Evolutionary conservation across 768 basidiomycete species (phyloP).

Genomic region (Boletus subcaerulescens): DNA sequence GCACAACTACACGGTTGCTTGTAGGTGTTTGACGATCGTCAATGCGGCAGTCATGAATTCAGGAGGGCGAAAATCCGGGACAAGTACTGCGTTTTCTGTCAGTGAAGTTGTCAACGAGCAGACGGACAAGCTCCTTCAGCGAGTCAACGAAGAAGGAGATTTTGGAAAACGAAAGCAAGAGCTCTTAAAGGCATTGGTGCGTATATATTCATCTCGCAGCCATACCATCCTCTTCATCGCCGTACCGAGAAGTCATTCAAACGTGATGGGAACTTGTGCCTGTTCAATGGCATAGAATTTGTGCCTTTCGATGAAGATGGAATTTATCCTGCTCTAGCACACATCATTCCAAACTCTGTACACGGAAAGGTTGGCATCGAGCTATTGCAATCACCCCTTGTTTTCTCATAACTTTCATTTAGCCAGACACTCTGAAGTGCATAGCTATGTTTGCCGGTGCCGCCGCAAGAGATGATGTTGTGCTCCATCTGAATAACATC

Average conservation of each 20-base stretch:
- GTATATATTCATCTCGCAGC: neutral
- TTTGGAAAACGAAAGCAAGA: neutral
- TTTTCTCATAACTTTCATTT: neutral
- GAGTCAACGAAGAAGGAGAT: neutral
- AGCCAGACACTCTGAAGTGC: neutral
- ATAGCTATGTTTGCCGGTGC: slow-evolving; percentile 3
- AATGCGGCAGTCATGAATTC: neutral
- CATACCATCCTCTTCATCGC: neutral
- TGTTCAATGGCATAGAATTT: neutral
- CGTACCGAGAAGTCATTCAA: neutral
- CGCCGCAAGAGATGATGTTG: neutral
- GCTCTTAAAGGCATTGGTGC: slow-evolving; percentile 2
- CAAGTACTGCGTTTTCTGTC: neutral
- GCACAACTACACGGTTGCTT: neutral
- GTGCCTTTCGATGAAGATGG: neutral
- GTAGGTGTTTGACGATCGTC: neutral
- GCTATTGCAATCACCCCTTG: neutral
- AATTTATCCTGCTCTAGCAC: neutral
- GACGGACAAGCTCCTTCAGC: slow-evolving; percentile 1
- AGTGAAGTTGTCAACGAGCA: neutral
- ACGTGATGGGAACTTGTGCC: neutral
- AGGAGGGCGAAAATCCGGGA: neutral
- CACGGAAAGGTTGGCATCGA: neutral
- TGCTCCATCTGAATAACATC: neutral
- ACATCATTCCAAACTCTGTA: slow-evolving; percentile 1